Percentiles rank a stretch among this genome's conserved stretches.
These are phyloP conservation scores for Citrus hindsii DNA, from an alignment of 345 rosid species.

Conservation along the genomic window DNA sequence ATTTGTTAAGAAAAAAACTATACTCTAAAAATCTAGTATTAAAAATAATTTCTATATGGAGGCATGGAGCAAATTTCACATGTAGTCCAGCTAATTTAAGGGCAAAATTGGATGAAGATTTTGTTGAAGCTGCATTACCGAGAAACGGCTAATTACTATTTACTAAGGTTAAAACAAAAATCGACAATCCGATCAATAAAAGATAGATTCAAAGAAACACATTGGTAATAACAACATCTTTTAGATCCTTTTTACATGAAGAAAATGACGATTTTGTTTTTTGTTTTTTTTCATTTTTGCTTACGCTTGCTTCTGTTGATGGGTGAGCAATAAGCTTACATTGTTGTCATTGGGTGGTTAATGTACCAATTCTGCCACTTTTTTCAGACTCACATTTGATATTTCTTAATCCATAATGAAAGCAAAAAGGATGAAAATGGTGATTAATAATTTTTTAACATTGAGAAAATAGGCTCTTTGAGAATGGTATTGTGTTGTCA, in stretches of 20 bases:
- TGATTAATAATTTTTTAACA: background rate
- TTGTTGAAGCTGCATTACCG: background rate
- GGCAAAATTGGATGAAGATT: background rate
- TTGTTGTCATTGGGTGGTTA: background rate
- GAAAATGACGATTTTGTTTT: constrained; percentile 2
- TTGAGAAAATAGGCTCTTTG: constrained; percentile 12
- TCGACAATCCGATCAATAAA: background rate
- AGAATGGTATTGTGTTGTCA: background rate
- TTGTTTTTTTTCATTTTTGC: background rate
- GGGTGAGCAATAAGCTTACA: constrained; percentile 3
- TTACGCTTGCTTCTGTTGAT: background rate
- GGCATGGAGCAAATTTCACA: background rate
- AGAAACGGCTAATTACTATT: background rate
- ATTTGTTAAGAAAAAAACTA: background rate
- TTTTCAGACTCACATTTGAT: background rate
- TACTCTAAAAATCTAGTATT: background rate
- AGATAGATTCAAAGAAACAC: background rate
- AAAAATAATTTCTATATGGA: background rate
- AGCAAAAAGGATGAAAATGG: background rate
- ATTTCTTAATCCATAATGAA: background rate
- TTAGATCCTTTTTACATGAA: background rate
- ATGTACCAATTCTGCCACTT: constrained; percentile 12
- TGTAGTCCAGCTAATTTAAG: background rate
- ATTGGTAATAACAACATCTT: background rate
- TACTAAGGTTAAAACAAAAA: background rate